phyloP scores from a whole-genome alignment of 257 asterid genomes.

The Solanum dulcamara region DNA sequence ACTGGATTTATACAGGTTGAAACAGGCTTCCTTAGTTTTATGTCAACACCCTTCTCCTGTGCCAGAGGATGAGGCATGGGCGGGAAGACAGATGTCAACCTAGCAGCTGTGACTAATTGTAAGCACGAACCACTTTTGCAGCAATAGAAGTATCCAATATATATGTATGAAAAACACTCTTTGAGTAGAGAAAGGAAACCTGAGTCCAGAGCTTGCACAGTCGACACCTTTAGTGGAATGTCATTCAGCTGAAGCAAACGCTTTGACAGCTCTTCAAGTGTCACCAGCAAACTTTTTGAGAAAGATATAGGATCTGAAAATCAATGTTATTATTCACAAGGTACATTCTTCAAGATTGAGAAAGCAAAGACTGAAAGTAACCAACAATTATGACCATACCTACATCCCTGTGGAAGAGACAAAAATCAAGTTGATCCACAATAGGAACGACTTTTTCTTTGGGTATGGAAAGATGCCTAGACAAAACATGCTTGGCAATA shows the following conservation, averaged over 20 bases:
- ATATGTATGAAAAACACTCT: not conserved
- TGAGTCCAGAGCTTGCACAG: slow-evolving; percentile 90
- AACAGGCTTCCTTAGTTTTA: slow-evolving; percentile 43
- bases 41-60: slow-evolving; percentile 27
- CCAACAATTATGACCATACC: slow-evolving; percentile 31
- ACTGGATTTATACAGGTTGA: slow-evolving; percentile 67
- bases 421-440: slow-evolving; percentile 91
- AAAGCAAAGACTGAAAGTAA: not conserved
- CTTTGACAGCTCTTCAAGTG: slow-evolving; percentile 77
- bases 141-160: not conserved
- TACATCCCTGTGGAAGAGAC: slow-evolving; percentile 46
- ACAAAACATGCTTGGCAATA: slow-evolving; percentile 59
- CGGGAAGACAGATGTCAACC: slow-evolving; percentile 84
- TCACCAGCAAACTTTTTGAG: slow-evolving; percentile 52
- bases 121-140: slow-evolving; percentile 9
- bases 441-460: slow-evolving; percentile 44
- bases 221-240: slow-evolving; percentile 79
- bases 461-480: slow-evolving; percentile 73
- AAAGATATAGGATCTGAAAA: slow-evolving; percentile 73
- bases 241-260: slow-evolving; percentile 66
- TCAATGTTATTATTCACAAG: not conserved
- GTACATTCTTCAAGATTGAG: not conserved
- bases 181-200: slow-evolving; percentile 23
- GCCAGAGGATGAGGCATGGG: slow-evolving; percentile 92
- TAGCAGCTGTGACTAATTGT: slow-evolving; percentile 61